Conservation (phyloP, 139 green algal species). For the Picochlorum sp. region DNA sequence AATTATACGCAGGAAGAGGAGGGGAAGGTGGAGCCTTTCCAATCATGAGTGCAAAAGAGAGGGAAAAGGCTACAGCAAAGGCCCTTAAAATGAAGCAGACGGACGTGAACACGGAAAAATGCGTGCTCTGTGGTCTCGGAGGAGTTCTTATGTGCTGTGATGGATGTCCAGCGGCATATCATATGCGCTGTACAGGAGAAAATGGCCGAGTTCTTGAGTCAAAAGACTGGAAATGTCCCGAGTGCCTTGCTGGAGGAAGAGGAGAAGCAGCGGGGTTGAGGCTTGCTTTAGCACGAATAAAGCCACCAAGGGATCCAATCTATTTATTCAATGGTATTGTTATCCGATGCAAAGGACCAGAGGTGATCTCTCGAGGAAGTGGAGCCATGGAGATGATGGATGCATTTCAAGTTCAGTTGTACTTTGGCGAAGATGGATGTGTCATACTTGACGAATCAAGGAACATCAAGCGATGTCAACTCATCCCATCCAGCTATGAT, state of each 20-base stretch:
- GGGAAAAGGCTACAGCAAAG: constrained; percentile 11
- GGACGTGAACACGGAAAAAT: constrained; percentile 52
- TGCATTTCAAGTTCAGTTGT: not conserved
- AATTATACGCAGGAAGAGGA: constrained; percentile 34
- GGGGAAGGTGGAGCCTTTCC: constrained; percentile 39
- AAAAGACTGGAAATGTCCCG: constrained; percentile 54
- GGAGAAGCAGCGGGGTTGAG: constrained; percentile 45
- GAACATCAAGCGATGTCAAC: not conserved
- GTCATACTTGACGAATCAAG: constrained; percentile 4
- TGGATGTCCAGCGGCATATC: constrained; percentile 77
- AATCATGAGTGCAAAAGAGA: constrained; percentile 33
- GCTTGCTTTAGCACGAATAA: constrained; percentile 16
- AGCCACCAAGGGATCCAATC: constrained; percentile 11
- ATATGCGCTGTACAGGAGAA: constrained; percentile 68
- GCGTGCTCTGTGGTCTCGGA: constrained; percentile 64
- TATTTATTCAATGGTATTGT: constrained; percentile 23
- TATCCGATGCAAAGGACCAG: constrained; percentile 4
- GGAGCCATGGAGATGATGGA: constrained; percentile 15
- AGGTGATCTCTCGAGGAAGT: constrained; percentile 5
- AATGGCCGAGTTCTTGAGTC: constrained; percentile 25
- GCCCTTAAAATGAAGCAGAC: constrained; percentile 10
- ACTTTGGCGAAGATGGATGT: constrained; percentile 1
- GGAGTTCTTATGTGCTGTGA: constrained; percentile 86
- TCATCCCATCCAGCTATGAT: constrained; percentile 20
- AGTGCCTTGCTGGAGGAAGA: constrained; percentile 48